phyloP scores from a whole-genome alignment of 768 basidiomycete species.

The Arthromyces matolae region DNA sequence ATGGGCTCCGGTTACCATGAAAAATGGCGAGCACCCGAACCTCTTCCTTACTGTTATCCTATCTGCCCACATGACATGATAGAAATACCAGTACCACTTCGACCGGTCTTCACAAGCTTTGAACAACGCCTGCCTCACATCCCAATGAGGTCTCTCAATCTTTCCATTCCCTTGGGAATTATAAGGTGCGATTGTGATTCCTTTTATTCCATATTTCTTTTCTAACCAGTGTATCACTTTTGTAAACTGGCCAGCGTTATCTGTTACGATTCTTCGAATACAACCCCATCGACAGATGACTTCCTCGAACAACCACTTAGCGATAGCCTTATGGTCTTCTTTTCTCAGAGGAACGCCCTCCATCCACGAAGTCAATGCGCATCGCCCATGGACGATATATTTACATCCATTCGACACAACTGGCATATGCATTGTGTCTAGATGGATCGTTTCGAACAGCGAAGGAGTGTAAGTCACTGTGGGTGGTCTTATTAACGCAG shows the following conservation, averaged over 20 bases:
- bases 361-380: slow-evolving; percentile 19
- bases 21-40: slow-evolving; percentile 28
- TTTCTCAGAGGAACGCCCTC: slow-evolving; percentile 19
- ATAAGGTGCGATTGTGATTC: slow-evolving; percentile 39
- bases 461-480: slow-evolving; percentile 19
- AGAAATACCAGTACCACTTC: slow-evolving; percentile 28
- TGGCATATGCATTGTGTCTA: slow-evolving; percentile 27
- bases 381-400: slow-evolving; percentile 24
- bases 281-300: slow-evolving; percentile 36
- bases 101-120: slow-evolving; percentile 18
- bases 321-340: slow-evolving; percentile 20
- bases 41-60: slow-evolving; percentile 20
- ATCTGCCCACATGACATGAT: slow-evolving; percentile 33
- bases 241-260: neutral
- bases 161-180: too few relatives aligned
- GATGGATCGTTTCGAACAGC: slow-evolving; percentile 25
- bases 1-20: slow-evolving; percentile 28
- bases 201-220: slow-evolving; percentile 28
- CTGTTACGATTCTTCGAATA: slow-evolving; percentile 20
- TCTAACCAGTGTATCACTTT: slow-evolving; percentile 7
- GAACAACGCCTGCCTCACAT: neutral
- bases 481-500: slow-evolving; percentile 24
- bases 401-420: slow-evolving; percentile 17
- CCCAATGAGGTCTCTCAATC: too few relatives aligned
- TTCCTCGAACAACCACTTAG: slow-evolving; percentile 24